Percentiles rank a stretch among this genome's conserved stretches.
phyloP scores from a whole-genome alignment of 768 basidiomycete genomes.

The Hemileccinum impolitum region DNA sequence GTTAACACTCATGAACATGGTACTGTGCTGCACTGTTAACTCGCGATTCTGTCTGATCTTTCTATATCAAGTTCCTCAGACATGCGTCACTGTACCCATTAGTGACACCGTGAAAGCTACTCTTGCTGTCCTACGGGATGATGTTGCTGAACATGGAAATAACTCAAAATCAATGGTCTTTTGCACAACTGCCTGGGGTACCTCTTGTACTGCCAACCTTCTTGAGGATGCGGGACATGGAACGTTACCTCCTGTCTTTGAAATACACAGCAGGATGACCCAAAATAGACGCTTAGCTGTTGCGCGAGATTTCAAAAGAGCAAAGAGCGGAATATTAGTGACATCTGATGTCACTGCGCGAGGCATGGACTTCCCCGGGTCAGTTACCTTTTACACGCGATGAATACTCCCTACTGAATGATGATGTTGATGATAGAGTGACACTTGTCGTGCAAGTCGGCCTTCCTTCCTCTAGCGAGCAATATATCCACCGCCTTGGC shows the following conservation, averaged over 20 bases:
- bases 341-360: constrained; percentile 60
- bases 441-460: constrained; percentile 61
- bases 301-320: constrained; percentile 47
- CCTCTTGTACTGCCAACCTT: constrained; percentile 38
- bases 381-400: constrained; percentile 10
- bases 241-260: constrained; percentile 38
- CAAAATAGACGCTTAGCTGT: constrained; percentile 48
- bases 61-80: constrained; percentile 43
- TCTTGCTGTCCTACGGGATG: constrained; percentile 38
- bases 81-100: constrained; percentile 41
- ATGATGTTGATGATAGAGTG: constrained; percentile 35
- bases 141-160: constrained; percentile 27
- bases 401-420: constrained; percentile 5
- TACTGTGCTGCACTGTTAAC: constrained; percentile 10
- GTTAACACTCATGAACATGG: constrained; percentile 62
- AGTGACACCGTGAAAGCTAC: constrained; percentile 40
- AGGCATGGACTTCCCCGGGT: constrained; percentile 68
- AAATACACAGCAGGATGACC: constrained; percentile 57
- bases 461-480: constrained; percentile 66
- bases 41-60: constrained; percentile 1
- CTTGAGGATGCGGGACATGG: constrained; percentile 30
- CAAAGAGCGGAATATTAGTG: constrained; percentile 44
- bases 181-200: constrained; percentile 64
- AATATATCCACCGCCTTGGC: constrained; percentile 78
- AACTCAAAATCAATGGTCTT: constrained; percentile 54